Base-by-base conservation (phyloP, 78 protist genomes). In the Creolimax fragrantissima region DNA sequence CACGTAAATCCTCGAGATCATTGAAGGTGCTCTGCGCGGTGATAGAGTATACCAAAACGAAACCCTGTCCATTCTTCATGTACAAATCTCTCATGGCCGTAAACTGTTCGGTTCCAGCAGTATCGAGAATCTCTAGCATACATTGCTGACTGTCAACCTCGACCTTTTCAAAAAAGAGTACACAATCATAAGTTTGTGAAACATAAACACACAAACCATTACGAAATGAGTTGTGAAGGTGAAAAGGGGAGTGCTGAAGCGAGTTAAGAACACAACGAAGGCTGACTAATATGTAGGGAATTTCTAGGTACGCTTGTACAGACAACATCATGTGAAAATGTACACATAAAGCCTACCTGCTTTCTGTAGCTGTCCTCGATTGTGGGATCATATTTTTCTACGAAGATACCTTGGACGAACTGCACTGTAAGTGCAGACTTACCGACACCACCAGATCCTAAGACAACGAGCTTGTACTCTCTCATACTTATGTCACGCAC, bases 331-430 rank as follows among this genome's bases (percentile, higher is more conserved):
- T 58, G 74, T 24, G 1, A 58, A 58, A 24, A 24, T 24, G 74
- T 32, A 58, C 74, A 58, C 74, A 32, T 58, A 32, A 11, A 35
- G 92, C 74, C 11, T 58, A 58, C 92, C 94, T 98, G 99, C 93
- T 97, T 97, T 35, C 98, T 81, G 91, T 99, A 98, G 3, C 94
- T 42, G 84, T 99, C 99, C 66, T 97, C 99, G 36, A 98, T 98
- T 43, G 99, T 97, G n/a, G 99, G 99, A 66, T 98, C 99, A 43
- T 98, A 98, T 84, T 95, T 91, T 41, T 93, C 94, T 17, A 93
- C 94, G 85, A 93, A 89, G 58, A 90, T 90, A 41, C 90, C 88
- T 44, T 89, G 93, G n/a, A 93, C 95, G 37, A 90, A 93, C 84
- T 93, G 95, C 39, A 93, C 95, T n/a, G 95, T 93, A 5, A 96